Percentiles rank a stretch among this genome's conserved stretches.
Conservation (phyloP, 805 yeast genomes). For the Debaryomyces maramus region DNA sequence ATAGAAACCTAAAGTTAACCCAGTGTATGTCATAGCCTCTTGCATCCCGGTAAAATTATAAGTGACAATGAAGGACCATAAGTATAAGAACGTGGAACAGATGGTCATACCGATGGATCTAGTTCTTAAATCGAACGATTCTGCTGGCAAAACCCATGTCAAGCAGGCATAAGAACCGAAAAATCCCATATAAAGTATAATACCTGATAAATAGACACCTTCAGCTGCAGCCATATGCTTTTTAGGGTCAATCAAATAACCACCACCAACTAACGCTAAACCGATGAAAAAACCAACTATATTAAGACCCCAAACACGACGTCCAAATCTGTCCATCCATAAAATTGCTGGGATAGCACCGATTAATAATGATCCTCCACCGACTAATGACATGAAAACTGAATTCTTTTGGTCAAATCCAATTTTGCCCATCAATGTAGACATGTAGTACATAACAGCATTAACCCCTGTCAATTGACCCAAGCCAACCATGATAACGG, state of each 20-base stretch:
- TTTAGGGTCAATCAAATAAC: conserved; percentile 44
- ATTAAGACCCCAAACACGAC: conserved; percentile 61
- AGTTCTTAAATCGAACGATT: conserved; percentile 57
- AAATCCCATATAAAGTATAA: conserved; percentile 63
- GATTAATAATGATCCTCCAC: conserved; percentile 60
- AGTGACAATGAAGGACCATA: conserved; percentile 65
- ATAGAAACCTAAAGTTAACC: conserved; percentile 64
- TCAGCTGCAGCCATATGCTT: conserved; percentile 48
- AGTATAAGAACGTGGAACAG: conserved; percentile 53
- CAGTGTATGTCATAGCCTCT: conserved; percentile 57
- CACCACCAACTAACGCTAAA: conserved; percentile 57
- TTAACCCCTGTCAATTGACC: conserved; percentile 72
- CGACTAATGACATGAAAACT: conserved; percentile 68
- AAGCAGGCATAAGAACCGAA: conserved; percentile 66
- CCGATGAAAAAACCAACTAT: conserved; percentile 61
- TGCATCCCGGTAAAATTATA: conserved; percentile 62
- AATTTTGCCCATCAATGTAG: conserved; percentile 54
- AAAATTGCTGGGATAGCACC: conserved; percentile 69
- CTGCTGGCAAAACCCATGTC: conserved; percentile 71
- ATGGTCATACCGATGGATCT: conserved; percentile 68
- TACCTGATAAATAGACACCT: conserved; percentile 62
- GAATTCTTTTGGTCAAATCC: conserved; percentile 53
- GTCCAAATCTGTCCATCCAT: conserved; percentile 57
- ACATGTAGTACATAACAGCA: conserved; percentile 65
- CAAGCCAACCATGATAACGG: conserved; percentile 55